These are phyloP conservation scores for Phytophthora sansomeana DNA, from an alignment of 352 stramenopile species.

Conservation along the genomic window DNA sequence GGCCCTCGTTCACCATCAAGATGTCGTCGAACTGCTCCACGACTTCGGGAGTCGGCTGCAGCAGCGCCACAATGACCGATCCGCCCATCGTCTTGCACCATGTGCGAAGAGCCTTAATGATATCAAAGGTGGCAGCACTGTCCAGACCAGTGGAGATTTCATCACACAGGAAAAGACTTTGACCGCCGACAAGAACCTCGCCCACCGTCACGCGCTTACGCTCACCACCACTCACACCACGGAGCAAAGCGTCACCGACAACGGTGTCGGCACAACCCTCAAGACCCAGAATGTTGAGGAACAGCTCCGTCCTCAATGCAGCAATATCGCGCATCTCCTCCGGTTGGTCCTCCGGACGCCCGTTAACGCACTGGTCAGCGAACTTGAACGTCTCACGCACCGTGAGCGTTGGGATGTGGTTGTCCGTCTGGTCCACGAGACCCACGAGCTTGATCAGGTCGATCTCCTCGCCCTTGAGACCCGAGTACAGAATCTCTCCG, in stretches of 20 bases:
- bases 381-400: conserved; percentile 93
- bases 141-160: conserved; percentile 73
- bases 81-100: conserved; percentile 49
- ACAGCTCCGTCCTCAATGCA: conserved; percentile 73
- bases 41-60: conserved; percentile 87
- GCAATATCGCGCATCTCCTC: conserved; percentile 80
- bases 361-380: conserved; percentile 92
- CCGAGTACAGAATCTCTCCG: conserved; percentile 60
- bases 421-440: conserved; percentile 81
- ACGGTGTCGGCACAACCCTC: conserved; percentile 93
- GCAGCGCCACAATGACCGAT: conserved; percentile 44
- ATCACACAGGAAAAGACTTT: conserved; percentile 85
- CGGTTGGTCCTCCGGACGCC: conserved; percentile 56
- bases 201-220: conserved; percentile 89
- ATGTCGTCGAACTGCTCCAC: conserved; percentile 97
- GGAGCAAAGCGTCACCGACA: conserved; percentile 87
- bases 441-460: conserved; percentile 70
- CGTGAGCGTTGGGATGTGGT: conserved; percentile 92
- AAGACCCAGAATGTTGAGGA: conserved; percentile 87
- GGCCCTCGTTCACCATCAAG: conserved; percentile 93
- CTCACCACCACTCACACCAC: conserved; percentile 93
- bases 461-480: conserved; percentile 50
- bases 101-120: conserved; percentile 60
- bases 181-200: conserved; percentile 50
- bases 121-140: conserved; percentile 62